Percentiles rank a stretch among this genome's conserved stretches.
Conservation (phyloP, 768 basidiomycete genomes). For the Podaxis sp. region DNA sequence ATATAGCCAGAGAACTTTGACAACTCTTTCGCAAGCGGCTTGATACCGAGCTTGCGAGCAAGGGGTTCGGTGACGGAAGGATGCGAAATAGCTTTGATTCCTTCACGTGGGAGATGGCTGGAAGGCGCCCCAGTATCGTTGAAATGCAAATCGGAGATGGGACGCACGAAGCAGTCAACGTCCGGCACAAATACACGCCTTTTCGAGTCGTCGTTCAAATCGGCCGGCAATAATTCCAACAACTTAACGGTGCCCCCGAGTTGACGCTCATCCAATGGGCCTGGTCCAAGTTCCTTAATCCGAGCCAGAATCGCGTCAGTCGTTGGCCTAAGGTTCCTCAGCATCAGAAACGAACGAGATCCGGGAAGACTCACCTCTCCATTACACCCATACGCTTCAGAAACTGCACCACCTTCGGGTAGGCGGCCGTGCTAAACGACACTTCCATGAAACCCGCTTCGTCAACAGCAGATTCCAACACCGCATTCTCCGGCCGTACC, state of each 20-base stretch:
- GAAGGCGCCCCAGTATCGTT: slow-evolving; percentile 36
- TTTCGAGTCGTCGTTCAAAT: slow-evolving; percentile 15
- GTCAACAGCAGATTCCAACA: slow-evolving; percentile 15
- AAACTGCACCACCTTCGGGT: slow-evolving; percentile 17
- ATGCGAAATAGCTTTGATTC: slow-evolving; percentile 24
- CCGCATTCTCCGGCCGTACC: slow-evolving; percentile 18
- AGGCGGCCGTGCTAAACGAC: slow-evolving; percentile 15
- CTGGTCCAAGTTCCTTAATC: slow-evolving; percentile 12
- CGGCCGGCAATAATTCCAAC: not conserved
- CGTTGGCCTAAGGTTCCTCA: slow-evolving; percentile 24
- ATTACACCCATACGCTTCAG: slow-evolving; percentile 33
- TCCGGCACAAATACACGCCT: slow-evolving; percentile 32
- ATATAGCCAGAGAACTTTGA: slow-evolving; percentile 31
- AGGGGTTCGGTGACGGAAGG: slow-evolving; percentile 25
- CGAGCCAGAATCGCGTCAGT: slow-evolving; percentile 21
- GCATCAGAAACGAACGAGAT: not conserved
- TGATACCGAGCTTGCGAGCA: slow-evolving; percentile 29
- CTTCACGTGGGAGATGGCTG: slow-evolving; percentile 15
- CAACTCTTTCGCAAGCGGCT: slow-evolving; percentile 21
- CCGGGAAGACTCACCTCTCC: slow-evolving; percentile 25
- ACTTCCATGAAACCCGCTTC: slow-evolving; percentile 25
- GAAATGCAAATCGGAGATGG: slow-evolving; percentile 27
- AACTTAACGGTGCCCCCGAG: not conserved
- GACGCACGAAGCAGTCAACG: slow-evolving; percentile 19
- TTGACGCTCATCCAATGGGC: not conserved